These are phyloP conservation scores for Cardiospermum halicacabum DNA, from an alignment of 345 rosid species.

Conservation along the genomic window DNA sequence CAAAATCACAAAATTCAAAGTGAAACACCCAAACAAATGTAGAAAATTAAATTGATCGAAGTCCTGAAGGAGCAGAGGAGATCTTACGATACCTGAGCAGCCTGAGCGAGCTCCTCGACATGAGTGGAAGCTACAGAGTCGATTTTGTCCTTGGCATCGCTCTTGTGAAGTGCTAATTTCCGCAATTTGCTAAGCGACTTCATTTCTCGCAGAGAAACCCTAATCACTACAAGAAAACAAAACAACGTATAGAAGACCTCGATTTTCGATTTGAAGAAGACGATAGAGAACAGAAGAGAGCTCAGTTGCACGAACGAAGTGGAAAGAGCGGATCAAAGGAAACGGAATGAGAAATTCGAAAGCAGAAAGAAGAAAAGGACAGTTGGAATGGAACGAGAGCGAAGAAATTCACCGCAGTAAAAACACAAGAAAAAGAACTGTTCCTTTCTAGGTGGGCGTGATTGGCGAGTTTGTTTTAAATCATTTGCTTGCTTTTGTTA, in stretches of 20 bases:
- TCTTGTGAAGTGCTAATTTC: slow-evolving; percentile 65
- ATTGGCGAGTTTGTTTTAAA: too few relatives aligned
- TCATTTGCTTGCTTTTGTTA: too few relatives aligned
- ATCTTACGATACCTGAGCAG: slow-evolving; percentile 53
- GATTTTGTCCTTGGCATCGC: slow-evolving; percentile 61
- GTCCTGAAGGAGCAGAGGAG: not conserved
- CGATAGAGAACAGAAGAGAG: not conserved
- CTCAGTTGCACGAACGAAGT: slow-evolving; percentile 4
- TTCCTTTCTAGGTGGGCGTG: not conserved
- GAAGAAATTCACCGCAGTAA: slow-evolving; percentile 5
- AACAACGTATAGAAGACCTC: not conserved
- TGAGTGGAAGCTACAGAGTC: slow-evolving; percentile 46
- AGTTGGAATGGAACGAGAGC: slow-evolving; percentile 2
- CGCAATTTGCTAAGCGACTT: slow-evolving; percentile 63
- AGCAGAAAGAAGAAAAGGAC: not conserved
- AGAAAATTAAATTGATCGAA: not conserved
- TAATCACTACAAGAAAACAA: slow-evolving; percentile 15
- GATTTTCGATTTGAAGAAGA: slow-evolving; percentile 5
- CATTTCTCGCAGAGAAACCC: slow-evolving; percentile 50
- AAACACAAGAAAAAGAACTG: not conserved
- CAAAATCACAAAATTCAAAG: not conserved
- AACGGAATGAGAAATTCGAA: not conserved
- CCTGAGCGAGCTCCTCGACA: slow-evolving; percentile 76
- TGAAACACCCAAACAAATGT: not conserved
- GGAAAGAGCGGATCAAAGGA: slow-evolving; percentile 9